Base-by-base conservation (phyloP, 2,329 filamentous ascomycete genomes). In the Claviceps arundinis region DNA sequence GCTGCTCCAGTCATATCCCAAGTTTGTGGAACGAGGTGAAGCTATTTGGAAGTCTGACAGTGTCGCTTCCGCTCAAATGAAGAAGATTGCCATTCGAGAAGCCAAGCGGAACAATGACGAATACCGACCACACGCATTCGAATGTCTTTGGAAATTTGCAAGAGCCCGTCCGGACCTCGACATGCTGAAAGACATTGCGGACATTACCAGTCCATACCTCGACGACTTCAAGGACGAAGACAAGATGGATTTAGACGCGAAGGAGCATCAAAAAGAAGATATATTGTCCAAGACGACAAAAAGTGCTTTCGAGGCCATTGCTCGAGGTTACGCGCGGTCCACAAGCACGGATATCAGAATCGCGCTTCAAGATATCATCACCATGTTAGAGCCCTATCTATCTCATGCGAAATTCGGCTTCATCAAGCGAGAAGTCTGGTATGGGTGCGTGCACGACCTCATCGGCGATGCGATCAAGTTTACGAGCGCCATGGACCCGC, bases 61-160 rank as follows among this genome's bases (percentile, higher is more conserved):
- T 0, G 62, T 64, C 9, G 68, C 87, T 24, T 76, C 77, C 11
- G 74, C 78, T 8, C 76, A 84, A 59, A 82, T 90, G 70, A 86
- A 84, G 70, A 90, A 90, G 76, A 85, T 95, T 57, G 79, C 80
- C 5, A 66, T 91, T 16, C 80, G 91, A 53, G 93, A 98, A 74
- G 89, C 89, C 8, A 96, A 93, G 72, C 80, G 93, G 37, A 91
- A 90, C 63, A 96, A 96, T 61, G 79, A 82, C n/a, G 73, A 74
- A 7, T 98, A 97, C 67, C 81, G 87, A 14, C 84, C 85, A 19
- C 76, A 87, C 65, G 87, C 87, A 0, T 78, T 95, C 56, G 71
- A 73, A 51, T 82, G 80, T 37, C 71, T 96, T 5, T 89, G 87
- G 62, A 75, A 81, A 51, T 86, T 91, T 60, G 78, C 81, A n/a